A percentile compares a stretch with the other conserved stretches of the same genome.
Evolutionary conservation across 495 filamentous ascomycete species (phyloP).

Genomic region (Neurospora africana): DNA sequence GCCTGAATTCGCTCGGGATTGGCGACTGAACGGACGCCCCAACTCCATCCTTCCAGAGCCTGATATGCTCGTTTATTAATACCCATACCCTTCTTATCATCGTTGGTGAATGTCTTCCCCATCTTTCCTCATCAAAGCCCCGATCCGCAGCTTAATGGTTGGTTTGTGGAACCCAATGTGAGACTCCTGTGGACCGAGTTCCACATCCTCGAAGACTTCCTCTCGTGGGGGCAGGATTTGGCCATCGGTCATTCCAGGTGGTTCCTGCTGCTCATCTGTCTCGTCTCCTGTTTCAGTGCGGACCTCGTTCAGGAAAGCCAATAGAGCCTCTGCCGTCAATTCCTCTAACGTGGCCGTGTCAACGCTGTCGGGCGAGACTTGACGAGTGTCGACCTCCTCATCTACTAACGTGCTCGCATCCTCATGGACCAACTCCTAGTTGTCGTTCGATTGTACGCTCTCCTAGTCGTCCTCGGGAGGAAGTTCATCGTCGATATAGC

Average conservation of each 20-base stretch:
- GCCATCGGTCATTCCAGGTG: background rate
- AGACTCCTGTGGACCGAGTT: background rate
- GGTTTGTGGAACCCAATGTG: background rate
- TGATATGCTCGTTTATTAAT: background rate
- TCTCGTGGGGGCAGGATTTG: background rate
- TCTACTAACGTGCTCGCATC: background rate
- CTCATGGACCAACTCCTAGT: background rate
- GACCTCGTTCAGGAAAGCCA: background rate
- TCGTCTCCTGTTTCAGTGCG: background rate
- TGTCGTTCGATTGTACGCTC: background rate
- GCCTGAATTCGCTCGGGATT: background rate
- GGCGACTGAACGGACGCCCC: background rate
- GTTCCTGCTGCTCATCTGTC: background rate
- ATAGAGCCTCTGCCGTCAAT: background rate
- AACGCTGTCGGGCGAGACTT: background rate
- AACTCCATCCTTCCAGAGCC: background rate
- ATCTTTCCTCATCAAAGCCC: background rate
- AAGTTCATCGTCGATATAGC: slow-evolving; percentile 97
- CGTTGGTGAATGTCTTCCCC: background rate
- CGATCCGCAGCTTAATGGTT: background rate
- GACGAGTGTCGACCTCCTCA: background rate
- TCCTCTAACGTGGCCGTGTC: background rate
- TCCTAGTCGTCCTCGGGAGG: slow-evolving; percentile 84
- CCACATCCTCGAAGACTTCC: background rate
- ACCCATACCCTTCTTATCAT: background rate